Conservation (phyloP, 2,329 filamentous ascomycete species). For the Tolypocladium endophyticum region DNA sequence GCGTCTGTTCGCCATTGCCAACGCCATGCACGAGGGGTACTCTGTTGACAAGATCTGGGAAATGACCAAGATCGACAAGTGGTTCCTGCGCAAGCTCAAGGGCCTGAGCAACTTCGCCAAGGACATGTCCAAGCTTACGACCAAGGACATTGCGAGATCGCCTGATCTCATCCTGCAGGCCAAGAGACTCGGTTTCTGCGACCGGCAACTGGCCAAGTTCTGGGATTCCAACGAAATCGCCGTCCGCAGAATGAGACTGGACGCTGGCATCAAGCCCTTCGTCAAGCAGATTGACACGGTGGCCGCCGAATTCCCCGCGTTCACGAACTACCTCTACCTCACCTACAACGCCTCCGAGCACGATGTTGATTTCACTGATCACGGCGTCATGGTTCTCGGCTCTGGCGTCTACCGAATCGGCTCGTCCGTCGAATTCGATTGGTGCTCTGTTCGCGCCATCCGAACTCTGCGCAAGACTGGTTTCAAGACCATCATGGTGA, state of each 20-base stretch:
- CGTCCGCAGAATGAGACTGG: slow-evolving; percentile 72
- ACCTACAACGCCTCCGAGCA: slow-evolving; percentile 89
- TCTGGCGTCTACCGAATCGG: slow-evolving; percentile 96
- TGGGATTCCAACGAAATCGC: slow-evolving; percentile 91
- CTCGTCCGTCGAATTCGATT: slow-evolving; percentile 97
- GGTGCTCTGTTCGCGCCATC: slow-evolving; percentile 93
- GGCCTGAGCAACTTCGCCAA: slow-evolving; percentile 82
- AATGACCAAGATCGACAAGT: slow-evolving; percentile 96
- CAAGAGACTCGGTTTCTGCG: slow-evolving; percentile 90
- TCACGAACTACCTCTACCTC: slow-evolving; percentile 91
- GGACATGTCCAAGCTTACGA: slow-evolving; percentile 56
- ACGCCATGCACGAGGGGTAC: slow-evolving; percentile 92
- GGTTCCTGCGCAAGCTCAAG: slow-evolving; percentile 92
- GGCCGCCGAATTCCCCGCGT: slow-evolving; percentile 88
- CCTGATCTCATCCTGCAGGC: slow-evolving; percentile 64
- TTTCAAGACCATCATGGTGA: slow-evolving; percentile 94
- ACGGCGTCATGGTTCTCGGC: slow-evolving; percentile 91
- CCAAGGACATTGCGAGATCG: slow-evolving; percentile 53
- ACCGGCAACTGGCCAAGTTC: slow-evolving; percentile 88
- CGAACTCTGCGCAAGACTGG: slow-evolving; percentile 76
- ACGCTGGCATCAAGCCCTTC: slow-evolving; percentile 74
- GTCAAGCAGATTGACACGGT: slow-evolving; percentile 99
- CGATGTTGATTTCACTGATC: slow-evolving; percentile 76
- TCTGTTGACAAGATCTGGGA: slow-evolving; percentile 96
- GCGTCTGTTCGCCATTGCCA: slow-evolving; percentile 92